Base-by-base conservation (phyloP, 805 yeast species). In the Isabelozyma gotoi region DNA sequence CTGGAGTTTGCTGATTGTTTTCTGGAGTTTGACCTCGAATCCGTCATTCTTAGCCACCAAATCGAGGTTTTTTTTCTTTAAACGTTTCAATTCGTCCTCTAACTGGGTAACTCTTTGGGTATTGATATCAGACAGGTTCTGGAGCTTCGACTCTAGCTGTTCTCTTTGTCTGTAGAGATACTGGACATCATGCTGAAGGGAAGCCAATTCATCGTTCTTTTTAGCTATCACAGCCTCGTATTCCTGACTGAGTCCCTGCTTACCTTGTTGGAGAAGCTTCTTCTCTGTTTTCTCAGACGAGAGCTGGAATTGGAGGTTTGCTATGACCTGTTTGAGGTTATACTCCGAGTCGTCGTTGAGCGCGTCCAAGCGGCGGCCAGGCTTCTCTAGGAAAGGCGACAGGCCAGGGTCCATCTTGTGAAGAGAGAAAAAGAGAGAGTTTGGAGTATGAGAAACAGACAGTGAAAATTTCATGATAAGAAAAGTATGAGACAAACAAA, bases 121-220 rank as follows among this genome's bases (percentile, higher is more conserved):
- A n/a, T 50, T 54, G 4, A 63, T 60, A 33, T 65, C 65, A 21
- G 54, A 43, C 32, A 59, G 65, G 50, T 68, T 69, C 8, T 55
- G 57, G 7, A 55, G 37, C 36, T 68, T 68, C 19, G 68, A 62
- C 15, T 62, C 59, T 27, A 62, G 49, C 38, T 62, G 61, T 21
- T 60, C 56, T 42, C 70, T 56, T 43, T 69, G 70, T 24, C 59
- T 60, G 42, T 60, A 67, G 8, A 70, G 42, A 44, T 46, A 71
- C 41, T 68, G 71, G 36, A 72, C 63, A 47, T 67, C 67, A 20
- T 56, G 54, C 47, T 71, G 67, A 11, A 72, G 52, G 24, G 54
- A 57, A 20, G 55, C 54, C 39, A 62, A 52, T 36, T 62, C 67
- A 33, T 65, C 66, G 44, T 60, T 63, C 47, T 71, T 71, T 29